Conservation (phyloP, 2,329 filamentous ascomycete species). For the Metarhizium rileyi region DNA sequence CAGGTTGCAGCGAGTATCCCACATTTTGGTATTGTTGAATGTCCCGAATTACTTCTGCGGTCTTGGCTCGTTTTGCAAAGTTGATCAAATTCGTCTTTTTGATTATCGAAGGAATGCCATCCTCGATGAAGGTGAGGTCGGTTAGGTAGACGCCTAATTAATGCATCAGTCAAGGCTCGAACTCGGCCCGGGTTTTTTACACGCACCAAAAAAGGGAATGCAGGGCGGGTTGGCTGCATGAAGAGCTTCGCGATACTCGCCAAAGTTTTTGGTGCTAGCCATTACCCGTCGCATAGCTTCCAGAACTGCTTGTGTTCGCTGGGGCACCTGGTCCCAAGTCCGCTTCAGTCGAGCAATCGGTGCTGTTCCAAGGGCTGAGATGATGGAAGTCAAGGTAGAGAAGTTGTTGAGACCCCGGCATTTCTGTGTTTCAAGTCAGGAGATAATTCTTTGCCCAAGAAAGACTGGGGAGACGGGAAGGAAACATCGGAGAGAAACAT, state of each 20-base stretch:
- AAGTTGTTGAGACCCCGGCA: constrained; percentile 92
- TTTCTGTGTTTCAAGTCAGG: constrained; percentile 49
- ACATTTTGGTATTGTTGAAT: constrained; percentile 99
- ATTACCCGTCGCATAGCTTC: constrained; percentile 92
- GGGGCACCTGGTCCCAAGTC: constrained; percentile 90
- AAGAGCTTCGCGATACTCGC: constrained; percentile 86
- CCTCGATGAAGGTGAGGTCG: constrained; percentile 96
- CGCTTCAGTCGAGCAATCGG: constrained; percentile 88
- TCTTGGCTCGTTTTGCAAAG: constrained; percentile 96
- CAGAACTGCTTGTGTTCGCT: constrained; percentile 67
- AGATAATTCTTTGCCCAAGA: background rate
- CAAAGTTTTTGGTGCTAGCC: constrained; percentile 97
- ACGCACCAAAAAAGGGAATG: constrained; percentile 89
- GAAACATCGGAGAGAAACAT: constrained; percentile 28
- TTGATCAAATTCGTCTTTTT: constrained; percentile 97
- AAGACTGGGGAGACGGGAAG: background rate
- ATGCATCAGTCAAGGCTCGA: background rate
- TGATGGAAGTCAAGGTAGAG: constrained; percentile 93
- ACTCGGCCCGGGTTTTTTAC: background rate
- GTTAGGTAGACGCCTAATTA: constrained; percentile 80
- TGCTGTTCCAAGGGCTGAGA: constrained; percentile 87
- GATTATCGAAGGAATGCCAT: constrained; percentile 91
- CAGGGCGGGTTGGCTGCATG: constrained; percentile 92
- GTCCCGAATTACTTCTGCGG: constrained; percentile 93
- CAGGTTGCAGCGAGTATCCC: constrained; percentile 83